A percentile compares a stretch with the other conserved stretches of the same genome.
phyloP scores from a whole-genome alignment of 2,329 filamentous ascomycete species.

The Xylariomycetidae sp. region DNA sequence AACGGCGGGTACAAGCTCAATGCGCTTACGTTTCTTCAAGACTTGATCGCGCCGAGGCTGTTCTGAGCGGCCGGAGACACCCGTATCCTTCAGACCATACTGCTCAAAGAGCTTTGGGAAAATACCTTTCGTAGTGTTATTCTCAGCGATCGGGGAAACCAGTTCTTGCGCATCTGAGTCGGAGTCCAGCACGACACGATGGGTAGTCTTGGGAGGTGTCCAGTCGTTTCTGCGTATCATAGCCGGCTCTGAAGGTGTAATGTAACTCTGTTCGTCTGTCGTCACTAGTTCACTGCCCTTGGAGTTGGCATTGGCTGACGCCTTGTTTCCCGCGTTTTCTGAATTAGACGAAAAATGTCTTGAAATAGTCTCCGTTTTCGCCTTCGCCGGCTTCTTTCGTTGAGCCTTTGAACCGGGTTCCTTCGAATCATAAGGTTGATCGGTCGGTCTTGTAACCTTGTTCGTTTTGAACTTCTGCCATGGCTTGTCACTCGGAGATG shows the following conservation, averaged over 20 bases:
- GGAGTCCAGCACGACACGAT: constrained; percentile 21
- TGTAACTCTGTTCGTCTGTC: not conserved
- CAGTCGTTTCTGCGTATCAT: constrained; percentile 53
- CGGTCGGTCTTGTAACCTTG: too few species aligned
- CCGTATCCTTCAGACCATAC: constrained; percentile 31
- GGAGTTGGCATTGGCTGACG: not conserved
- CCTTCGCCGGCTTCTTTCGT: constrained; percentile 16
- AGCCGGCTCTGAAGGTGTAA: constrained; percentile 35
- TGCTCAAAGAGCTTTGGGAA: constrained; percentile 40
- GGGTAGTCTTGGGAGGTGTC: constrained; percentile 56
- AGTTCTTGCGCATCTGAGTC: constrained; percentile 27
- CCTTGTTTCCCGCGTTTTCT: constrained; percentile 5
- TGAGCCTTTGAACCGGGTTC: not conserved
- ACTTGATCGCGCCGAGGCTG: constrained; percentile 19
- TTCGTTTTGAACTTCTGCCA: constrained; percentile 30
- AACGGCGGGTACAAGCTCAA: constrained; percentile 38
- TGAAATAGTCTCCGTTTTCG: constrained; percentile 24
- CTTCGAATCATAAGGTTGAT: too few species aligned
- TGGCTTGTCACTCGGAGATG: constrained; percentile 25
- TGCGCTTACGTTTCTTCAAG: constrained; percentile 50
- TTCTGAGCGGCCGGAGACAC: constrained; percentile 2
- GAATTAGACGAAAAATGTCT: constrained; percentile 17
- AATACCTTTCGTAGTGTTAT: constrained; percentile 19
- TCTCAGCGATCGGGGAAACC: constrained; percentile 19
- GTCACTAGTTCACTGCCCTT: too few species aligned